phyloP scores from a whole-genome alignment of 2,329 filamentous ascomycete genomes.

The Fusarium torulosum region DNA sequence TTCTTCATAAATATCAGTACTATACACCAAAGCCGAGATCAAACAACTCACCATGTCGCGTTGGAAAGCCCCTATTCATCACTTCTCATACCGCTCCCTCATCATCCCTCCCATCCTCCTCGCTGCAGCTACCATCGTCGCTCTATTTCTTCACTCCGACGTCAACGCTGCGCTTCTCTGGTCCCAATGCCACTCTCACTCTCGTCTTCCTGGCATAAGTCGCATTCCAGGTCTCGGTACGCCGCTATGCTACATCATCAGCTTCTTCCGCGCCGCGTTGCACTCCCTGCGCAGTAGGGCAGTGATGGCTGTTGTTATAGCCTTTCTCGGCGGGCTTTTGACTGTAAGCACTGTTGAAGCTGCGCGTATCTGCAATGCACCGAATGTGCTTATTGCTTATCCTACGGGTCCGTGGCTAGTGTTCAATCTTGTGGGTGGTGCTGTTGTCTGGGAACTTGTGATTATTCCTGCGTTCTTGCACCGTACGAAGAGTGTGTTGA shows the following conservation, averaged over 20 bases:
- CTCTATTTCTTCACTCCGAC: conserved; percentile 62
- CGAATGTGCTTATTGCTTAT: conserved; percentile 53
- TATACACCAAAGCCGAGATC: rapidly evolving
- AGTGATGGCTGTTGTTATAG: conserved; percentile 58
- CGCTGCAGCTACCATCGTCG: conserved; percentile 56
- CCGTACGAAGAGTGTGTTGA: conserved; percentile 55
- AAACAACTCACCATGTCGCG: conserved; percentile 30
- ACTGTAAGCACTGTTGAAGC: conserved; percentile 65
- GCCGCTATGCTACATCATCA: conserved; percentile 63
- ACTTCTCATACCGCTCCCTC: conserved; percentile 65
- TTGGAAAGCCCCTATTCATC: conserved; percentile 62
- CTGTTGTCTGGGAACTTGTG: conserved; percentile 65
- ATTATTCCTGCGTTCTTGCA: conserved; percentile 64
- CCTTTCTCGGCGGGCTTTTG: conserved; percentile 61
- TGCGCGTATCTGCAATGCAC: conserved; percentile 58
- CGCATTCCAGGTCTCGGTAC: conserved; percentile 61
- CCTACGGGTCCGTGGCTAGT: conserved; percentile 61
- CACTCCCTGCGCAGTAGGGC: conserved; percentile 57
- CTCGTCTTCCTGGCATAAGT: conserved; percentile 60
- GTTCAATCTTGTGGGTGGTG: conserved; percentile 63
- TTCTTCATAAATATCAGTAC: not conserved
- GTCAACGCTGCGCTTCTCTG: conserved; percentile 65
- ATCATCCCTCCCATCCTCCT: conserved; percentile 63
- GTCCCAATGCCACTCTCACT: conserved; percentile 65
- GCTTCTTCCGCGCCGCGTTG: conserved; percentile 62